A percentile compares a stretch with the other conserved stretches of the same genome.
These are phyloP conservation scores for Extremus antarcticus DNA, from an alignment of 495 filamentous ascomycete genomes.

Conservation along the genomic window DNA sequence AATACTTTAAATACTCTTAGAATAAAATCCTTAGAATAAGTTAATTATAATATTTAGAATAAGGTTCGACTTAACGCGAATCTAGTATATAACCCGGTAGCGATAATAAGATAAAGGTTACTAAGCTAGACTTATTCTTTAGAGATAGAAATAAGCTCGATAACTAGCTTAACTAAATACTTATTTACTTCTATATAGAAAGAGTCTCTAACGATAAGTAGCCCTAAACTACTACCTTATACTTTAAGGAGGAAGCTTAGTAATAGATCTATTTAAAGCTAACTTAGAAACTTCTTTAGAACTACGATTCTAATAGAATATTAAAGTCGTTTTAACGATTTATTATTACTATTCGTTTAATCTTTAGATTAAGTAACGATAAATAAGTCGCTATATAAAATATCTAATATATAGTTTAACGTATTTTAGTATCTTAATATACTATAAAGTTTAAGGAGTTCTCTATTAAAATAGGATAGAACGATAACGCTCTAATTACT, in stretches of 20 bases:
- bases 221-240: background rate
- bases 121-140: constrained; percentile 1
- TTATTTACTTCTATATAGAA: background rate
- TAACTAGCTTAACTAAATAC: constrained; percentile 3
- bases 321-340: background rate
- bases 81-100: background rate
- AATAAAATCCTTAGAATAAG: constrained; percentile 2
- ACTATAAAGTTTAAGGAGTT: constrained; percentile 9
- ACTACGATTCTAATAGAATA: too few species aligned
- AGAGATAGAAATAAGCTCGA: constrained; percentile 1
- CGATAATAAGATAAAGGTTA: background rate
- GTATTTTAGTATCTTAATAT: constrained; percentile 4
- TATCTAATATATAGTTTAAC: constrained; percentile 4
- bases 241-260: background rate
- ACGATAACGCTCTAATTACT: background rate
- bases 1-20: too few species aligned
- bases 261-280: background rate
- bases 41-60: background rate
- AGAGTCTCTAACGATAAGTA: background rate
- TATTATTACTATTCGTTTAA: background rate
- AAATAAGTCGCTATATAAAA: background rate
- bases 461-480: background rate
- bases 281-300: background rate
- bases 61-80: background rate
- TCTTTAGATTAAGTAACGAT: constrained; percentile 4